A percentile compares a stretch with the other conserved stretches of the same genome.
Conservation (phyloP, 768 basidiomycete genomes). For the Nidularia pulvinata region DNA sequence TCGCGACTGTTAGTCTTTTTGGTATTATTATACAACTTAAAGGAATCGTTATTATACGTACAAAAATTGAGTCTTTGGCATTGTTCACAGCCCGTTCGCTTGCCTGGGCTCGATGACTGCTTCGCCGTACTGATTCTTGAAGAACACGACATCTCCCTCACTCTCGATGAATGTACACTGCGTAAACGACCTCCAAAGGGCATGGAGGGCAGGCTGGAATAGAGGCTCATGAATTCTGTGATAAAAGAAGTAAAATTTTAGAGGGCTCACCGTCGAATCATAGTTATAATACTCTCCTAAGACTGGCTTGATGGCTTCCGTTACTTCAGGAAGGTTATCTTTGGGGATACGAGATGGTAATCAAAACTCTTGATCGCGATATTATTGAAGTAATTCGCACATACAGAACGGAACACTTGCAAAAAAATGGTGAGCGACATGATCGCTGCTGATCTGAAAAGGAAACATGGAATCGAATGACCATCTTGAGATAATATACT, state of each 20-base stretch:
- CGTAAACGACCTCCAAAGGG: conserved; percentile 60
- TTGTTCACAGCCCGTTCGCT: too few species aligned
- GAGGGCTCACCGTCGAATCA: conserved; percentile 47
- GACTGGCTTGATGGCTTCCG: conserved; percentile 43
- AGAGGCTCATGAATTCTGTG: background rate
- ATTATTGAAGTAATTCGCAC: background rate
- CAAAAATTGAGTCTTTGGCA: too few species aligned
- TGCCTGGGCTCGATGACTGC: conserved; percentile 27
- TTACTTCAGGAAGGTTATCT: conserved; percentile 53
- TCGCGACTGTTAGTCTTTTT: too few species aligned
- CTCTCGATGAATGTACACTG: conserved; percentile 59
- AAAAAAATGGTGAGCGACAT: conserved; percentile 65
- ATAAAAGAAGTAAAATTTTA: background rate
- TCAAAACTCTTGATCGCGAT: too few species aligned
- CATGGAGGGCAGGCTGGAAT: conserved; percentile 33
- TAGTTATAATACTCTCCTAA: conserved; percentile 58
- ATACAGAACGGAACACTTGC: conserved; percentile 58
- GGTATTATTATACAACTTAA: too few species aligned
- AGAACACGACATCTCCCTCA: conserved; percentile 55
- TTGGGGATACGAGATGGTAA: background rate
- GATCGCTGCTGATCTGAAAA: conserved; percentile 41
- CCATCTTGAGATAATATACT: background rate
- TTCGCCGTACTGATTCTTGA: conserved; percentile 48
- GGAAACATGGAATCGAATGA: background rate
- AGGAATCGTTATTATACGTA: too few species aligned